Evolutionary conservation across 1,284 basidiomycete genomes (phyloP).

Genomic region (Apiotrichum akiyoshidainum): DNA sequence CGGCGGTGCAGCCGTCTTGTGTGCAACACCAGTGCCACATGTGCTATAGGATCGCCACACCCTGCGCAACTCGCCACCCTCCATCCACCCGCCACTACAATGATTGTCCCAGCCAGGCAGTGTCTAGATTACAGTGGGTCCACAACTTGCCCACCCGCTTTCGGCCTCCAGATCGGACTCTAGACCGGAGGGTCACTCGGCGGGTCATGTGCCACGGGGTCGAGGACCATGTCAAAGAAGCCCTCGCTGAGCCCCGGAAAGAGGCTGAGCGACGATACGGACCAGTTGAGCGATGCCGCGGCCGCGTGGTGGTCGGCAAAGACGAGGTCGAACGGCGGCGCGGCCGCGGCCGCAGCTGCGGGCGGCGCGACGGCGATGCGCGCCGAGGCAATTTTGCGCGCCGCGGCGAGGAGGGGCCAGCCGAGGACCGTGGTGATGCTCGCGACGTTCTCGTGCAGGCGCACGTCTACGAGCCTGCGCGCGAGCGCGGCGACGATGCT

Average conservation of each 20-base stretch:
- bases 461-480: constrained; percentile 13
- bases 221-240: not conserved
- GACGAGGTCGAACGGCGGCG: not conserved
- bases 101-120: no score
- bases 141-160: no score
- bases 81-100: no score
- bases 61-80: no score
- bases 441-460: constrained; percentile 19
- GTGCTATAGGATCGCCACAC: no score
- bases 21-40: no score
- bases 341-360: not conserved
- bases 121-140: no score
- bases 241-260: not conserved
- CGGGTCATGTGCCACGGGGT: not conserved
- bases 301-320: not conserved
- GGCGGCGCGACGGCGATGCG: not conserved
- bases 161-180: no score
- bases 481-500: constrained; percentile 19
- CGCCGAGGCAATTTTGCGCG: constrained; percentile 9
- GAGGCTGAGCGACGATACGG: not conserved
- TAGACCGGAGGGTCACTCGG: no score
- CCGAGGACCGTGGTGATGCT: constrained; percentile 19
- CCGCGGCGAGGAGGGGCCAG: constrained; percentile 15
- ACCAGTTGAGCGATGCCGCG: not conserved
- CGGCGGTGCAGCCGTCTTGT: no score